phyloP scores from a whole-genome alignment of 2,329 filamentous ascomycete genomes.

The Colletotrichum australisinense region DNA sequence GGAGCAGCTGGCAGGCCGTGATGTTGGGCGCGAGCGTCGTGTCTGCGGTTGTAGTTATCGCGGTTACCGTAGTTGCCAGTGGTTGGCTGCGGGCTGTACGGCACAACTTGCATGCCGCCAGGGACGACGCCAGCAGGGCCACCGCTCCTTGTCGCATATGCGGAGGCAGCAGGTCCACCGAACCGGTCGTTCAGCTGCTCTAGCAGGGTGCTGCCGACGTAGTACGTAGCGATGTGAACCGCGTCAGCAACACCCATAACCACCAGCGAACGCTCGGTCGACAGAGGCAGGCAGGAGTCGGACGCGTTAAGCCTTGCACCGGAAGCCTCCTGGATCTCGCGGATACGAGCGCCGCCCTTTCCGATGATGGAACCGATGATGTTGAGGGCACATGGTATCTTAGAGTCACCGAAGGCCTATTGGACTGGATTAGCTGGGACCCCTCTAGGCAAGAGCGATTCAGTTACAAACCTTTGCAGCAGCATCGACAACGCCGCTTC shows the following conservation, averaged over 20 bases:
- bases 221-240: slow-evolving; percentile 98
- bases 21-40: slow-evolving; percentile 70
- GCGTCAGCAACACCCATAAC: slow-evolving; percentile 98
- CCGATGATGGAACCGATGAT: slow-evolving; percentile 99
- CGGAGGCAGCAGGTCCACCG: slow-evolving; percentile 94
- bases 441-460: not conserved
- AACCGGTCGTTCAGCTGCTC: slow-evolving; percentile 98
- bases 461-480: slow-evolving; percentile 82
- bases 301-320: slow-evolving; percentile 97
- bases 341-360: slow-evolving; percentile 94
- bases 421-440: slow-evolving; percentile 14
- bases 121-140: slow-evolving; percentile 93
- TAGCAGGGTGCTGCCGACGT: slow-evolving; percentile 96
- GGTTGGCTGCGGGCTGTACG: slow-evolving; percentile 92
- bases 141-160: slow-evolving; percentile 94
- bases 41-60: slow-evolving; percentile 82
- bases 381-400: too few relatives aligned
- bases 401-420: slow-evolving; percentile 96
- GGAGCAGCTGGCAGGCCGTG: slow-evolving; percentile 82
- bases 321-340: slow-evolving; percentile 98
- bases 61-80: slow-evolving; percentile 93
- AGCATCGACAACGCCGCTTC: slow-evolving; percentile 95
- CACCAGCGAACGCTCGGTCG: slow-evolving; percentile 96
- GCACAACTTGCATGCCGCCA: slow-evolving; percentile 99
- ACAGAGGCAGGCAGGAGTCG: slow-evolving; percentile 92